Conservation (phyloP, 345 rosid species). For the Camelina laxa region DNA sequence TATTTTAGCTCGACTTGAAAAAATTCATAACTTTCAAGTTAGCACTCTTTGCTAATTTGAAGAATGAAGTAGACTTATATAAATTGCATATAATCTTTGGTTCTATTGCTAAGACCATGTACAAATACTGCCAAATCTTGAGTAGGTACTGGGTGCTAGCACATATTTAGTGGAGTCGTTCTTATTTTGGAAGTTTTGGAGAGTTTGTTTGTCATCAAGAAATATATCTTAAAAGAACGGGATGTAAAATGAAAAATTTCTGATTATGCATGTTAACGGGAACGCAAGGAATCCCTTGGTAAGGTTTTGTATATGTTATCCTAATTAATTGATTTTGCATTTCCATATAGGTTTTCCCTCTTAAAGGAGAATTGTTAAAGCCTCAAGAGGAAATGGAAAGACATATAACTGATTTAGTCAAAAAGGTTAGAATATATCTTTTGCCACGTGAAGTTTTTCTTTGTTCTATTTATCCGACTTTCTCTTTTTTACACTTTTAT, state of each 20-base stretch:
- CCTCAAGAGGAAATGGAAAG: conserved; percentile 97
- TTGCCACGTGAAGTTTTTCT: conserved; percentile 4
- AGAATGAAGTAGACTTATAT: conserved; percentile 18
- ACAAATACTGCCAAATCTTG: not conserved
- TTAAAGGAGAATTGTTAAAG: conserved; percentile 78
- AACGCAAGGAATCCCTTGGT: conserved; percentile 2
- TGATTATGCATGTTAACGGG: not conserved
- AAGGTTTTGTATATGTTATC: conserved; percentile 15
- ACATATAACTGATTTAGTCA: conserved; percentile 83
- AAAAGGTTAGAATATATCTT: conserved; percentile 54
- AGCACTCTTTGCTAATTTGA: not conserved
- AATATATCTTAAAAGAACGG: not conserved
- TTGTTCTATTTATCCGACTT: conserved; percentile 7
- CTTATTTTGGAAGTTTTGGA: conserved; percentile 2
- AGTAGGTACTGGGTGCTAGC: conserved; percentile 1
- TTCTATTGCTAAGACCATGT: not conserved
- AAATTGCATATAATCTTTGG: not conserved
- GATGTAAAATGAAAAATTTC: not conserved
- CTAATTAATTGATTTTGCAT: conserved; percentile 13
- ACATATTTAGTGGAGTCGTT: not conserved
- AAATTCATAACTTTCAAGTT: not conserved
- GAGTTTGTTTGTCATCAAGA: not conserved
- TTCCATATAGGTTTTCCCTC: conserved; percentile 75
- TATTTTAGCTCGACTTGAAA: not conserved
- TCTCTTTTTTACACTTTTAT: not conserved